These are phyloP conservation scores for Actinomucor elegans DNA, from an alignment of 371 early-diverging fungal genomes.

Conservation along the genomic window DNA sequence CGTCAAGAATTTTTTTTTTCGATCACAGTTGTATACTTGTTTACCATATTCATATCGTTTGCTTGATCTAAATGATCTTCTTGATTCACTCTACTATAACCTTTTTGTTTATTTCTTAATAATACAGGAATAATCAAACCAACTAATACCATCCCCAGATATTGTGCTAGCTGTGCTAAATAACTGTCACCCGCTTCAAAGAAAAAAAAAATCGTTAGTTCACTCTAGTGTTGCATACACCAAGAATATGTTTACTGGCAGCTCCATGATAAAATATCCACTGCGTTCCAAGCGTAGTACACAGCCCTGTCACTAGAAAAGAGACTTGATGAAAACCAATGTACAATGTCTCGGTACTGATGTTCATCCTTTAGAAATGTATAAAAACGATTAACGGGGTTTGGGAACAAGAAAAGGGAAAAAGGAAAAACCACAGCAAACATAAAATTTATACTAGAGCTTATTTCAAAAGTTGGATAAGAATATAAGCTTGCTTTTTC, in stretches of 20 bases:
- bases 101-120: conserved; percentile 19
- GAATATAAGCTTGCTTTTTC: no score
- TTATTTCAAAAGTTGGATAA: no score
- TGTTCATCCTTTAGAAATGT: not conserved
- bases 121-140: conserved; percentile 53
- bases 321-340: conserved; percentile 50
- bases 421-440: no score
- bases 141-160: conserved; percentile 62
- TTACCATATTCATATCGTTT: conserved; percentile 1
- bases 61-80: conserved; percentile 16
- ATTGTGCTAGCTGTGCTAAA: conserved; percentile 54
- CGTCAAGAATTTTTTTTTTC: conserved; percentile 1
- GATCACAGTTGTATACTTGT: not conserved
- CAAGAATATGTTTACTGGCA: conserved; percentile 67
- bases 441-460: no score
- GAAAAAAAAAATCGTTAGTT: not conserved
- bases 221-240: not conserved
- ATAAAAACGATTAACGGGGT: no score
- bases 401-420: not conserved
- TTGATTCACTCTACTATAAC: conserved; percentile 7
- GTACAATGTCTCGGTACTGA: conserved; percentile 17
- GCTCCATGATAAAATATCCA: conserved; percentile 70
- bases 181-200: conserved; percentile 51
- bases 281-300: conserved; percentile 59
- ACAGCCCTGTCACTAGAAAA: conserved; percentile 60